Percentiles rank a stretch among this genome's conserved stretches.
Evolutionary conservation across 1,284 basidiomycete genomes (phyloP).

Genomic region (Tilletia walkeri): DNA sequence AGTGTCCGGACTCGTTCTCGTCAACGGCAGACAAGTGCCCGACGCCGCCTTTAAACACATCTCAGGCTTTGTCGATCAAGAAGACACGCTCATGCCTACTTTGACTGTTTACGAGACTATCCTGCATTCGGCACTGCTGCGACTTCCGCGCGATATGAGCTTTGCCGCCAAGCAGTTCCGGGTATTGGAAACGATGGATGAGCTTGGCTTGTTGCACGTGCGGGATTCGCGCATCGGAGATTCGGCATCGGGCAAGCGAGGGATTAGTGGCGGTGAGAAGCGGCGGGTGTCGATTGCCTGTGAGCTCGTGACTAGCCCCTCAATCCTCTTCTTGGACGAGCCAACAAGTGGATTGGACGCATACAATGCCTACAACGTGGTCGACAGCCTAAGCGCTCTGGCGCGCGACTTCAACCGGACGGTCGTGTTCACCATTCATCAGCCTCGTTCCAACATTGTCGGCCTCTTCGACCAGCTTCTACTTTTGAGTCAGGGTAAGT

Average conservation of each 20-base stretch:
- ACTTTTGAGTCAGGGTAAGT: slow-evolving; percentile 66
- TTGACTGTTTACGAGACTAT: slow-evolving; percentile 97
- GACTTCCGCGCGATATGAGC: slow-evolving; percentile 91
- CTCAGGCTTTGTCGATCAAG: slow-evolving; percentile 93
- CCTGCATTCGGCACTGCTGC: slow-evolving; percentile 82
- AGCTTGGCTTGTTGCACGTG: slow-evolving; percentile 87
- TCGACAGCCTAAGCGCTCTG: slow-evolving; percentile 80
- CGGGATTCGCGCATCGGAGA: slow-evolving; percentile 86
- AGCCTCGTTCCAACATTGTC: slow-evolving; percentile 96
- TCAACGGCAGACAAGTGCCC: slow-evolving; percentile 79
- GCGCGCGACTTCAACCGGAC: slow-evolving; percentile 89
- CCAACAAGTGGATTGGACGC: slow-evolving; percentile 87
- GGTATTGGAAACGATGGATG: slow-evolving; percentile 91
- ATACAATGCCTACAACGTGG: slow-evolving; percentile 90
- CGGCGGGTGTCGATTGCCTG: slow-evolving; percentile 95
- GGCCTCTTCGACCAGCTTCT: slow-evolving; percentile 88
- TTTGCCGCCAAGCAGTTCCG: slow-evolving; percentile 87
- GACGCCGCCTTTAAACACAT: slow-evolving; percentile 78
- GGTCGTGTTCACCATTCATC: slow-evolving; percentile 94
- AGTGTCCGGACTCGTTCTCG: slow-evolving; percentile 72
- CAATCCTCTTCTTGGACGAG: slow-evolving; percentile 92
- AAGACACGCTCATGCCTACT: slow-evolving; percentile 93
- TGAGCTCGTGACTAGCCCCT: slow-evolving; percentile 92
- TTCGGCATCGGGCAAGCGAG: slow-evolving; percentile 61
- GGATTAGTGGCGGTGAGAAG: slow-evolving; percentile 94